phyloP scores from a whole-genome alignment of 2,329 filamentous ascomycete genomes.

The Aspergillus bombycis region DNA sequence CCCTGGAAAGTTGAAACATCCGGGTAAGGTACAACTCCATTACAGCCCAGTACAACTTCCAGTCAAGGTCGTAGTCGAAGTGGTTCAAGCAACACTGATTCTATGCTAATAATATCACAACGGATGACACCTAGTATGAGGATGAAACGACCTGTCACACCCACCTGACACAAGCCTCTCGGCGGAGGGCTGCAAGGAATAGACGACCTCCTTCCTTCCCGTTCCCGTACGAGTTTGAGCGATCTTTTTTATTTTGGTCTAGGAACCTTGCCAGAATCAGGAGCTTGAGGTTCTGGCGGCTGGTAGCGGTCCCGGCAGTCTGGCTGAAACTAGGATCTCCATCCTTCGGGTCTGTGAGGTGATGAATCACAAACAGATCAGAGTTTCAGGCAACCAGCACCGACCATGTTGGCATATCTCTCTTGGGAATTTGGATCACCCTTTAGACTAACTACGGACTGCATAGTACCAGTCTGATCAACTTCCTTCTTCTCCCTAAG shows the following conservation, averaged over 20 bases:
- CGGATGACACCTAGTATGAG: background rate
- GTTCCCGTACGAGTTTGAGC: conserved; percentile 1
- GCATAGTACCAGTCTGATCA: conserved; percentile 4
- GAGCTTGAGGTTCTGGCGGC: conserved; percentile 16
- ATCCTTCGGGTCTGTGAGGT: conserved; percentile 16
- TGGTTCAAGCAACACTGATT: background rate
- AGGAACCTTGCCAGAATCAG: conserved; percentile 15
- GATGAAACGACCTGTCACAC: conserved; percentile 27
- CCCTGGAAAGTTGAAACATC: conserved; percentile 10
- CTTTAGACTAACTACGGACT: background rate
- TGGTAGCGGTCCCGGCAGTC: conserved; percentile 23
- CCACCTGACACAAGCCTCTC: conserved; percentile 18
- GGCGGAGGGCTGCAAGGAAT: conserved; percentile 19
- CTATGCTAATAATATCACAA: background rate
- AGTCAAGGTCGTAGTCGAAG: background rate
- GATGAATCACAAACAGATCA: conserved; percentile 22
- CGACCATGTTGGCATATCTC: conserved; percentile 7
- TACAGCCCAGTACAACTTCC: background rate
- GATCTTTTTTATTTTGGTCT: background rate
- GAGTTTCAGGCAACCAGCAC: conserved; percentile 14
- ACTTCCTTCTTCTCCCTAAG: conserved; percentile 10
- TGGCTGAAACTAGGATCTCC: conserved; percentile 27
- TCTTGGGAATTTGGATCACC: background rate
- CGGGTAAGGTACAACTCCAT: conserved; percentile 5
- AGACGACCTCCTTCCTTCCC: background rate